A percentile compares a stretch with the other conserved stretches of the same genome.
phyloP scores from a whole-genome alignment of 108 stramenopile genomes.

The Nitzschia sp. region DNA sequence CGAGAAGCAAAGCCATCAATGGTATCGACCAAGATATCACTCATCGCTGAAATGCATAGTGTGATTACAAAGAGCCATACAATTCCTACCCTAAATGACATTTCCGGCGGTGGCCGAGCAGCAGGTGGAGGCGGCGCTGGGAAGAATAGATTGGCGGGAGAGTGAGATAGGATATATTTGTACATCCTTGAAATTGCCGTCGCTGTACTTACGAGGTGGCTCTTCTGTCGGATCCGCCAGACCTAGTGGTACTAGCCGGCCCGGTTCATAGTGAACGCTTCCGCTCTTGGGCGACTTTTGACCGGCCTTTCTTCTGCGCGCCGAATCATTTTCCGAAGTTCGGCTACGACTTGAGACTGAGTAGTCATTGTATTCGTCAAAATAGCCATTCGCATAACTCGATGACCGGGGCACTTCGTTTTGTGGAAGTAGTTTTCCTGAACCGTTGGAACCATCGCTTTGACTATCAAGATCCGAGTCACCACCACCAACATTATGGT shows the following conservation, averaged over 20 bases:
- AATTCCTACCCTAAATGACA: slow-evolving; percentile 80
- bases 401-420: slow-evolving; percentile 8
- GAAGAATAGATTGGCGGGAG: background rate
- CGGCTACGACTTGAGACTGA: background rate
- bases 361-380: slow-evolving; percentile 28
- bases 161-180: background rate
- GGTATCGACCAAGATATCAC: slow-evolving; percentile 92
- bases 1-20: slow-evolving; percentile 92
- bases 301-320: background rate
- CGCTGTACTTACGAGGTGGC: background rate
- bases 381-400: slow-evolving; percentile 25
- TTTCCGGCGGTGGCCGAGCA: slow-evolving; percentile 27
- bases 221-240: slow-evolving; percentile 30
- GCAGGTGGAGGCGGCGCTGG: background rate
- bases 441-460: slow-evolving; percentile 13
- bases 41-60: slow-evolving; percentile 84
- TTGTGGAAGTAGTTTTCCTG: slow-evolving; percentile 14
- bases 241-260: slow-evolving; percentile 28
- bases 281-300: slow-evolving; percentile 8
- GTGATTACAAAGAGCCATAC: slow-evolving; percentile 92
- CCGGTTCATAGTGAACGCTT: background rate
- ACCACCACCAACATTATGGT: background rate
- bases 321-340: slow-evolving; percentile 15
- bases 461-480: slow-evolving; percentile 20
- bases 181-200: background rate